phyloP scores from a whole-genome alignment of 2,329 filamentous ascomycete genomes.

The Hypoxylon sp. region DNA sequence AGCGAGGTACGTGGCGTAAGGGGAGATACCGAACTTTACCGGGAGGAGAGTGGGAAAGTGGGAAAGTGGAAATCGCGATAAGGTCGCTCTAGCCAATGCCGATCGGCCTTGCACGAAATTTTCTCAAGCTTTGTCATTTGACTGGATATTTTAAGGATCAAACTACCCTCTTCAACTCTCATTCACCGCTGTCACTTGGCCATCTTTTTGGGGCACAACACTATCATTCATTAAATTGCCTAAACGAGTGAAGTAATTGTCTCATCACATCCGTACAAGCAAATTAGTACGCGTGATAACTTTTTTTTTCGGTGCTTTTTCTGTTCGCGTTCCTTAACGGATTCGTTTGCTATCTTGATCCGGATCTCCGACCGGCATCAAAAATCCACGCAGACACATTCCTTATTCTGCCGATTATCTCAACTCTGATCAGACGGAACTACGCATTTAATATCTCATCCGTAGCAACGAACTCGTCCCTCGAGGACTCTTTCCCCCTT shows the following conservation, averaged over 20 bases:
- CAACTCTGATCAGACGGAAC: constrained; percentile 5
- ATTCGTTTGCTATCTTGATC: constrained; percentile 32
- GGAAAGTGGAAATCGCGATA: constrained; percentile 40
- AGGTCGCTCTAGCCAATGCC: constrained; percentile 33
- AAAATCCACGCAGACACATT: constrained; percentile 22
- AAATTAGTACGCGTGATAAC: constrained; percentile 23
- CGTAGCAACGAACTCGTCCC: constrained; percentile 1
- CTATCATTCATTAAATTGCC: constrained; percentile 18
- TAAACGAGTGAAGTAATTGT: constrained; percentile 9
- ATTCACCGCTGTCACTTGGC: constrained; percentile 14
- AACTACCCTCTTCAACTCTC: constrained; percentile 25
- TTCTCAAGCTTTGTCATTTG: constrained; percentile 37
- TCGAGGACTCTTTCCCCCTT: neutral
- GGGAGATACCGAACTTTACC: constrained; percentile 39
- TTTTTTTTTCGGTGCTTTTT: constrained; percentile 30
- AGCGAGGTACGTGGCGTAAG: constrained; percentile 17
- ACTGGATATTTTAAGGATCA: constrained; percentile 32
- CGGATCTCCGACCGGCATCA: constrained; percentile 46
- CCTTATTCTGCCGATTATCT: constrained; percentile 26
- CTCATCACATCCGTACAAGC: constrained; percentile 8
- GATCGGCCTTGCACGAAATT: constrained; percentile 43
- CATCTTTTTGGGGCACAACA: constrained; percentile 20
- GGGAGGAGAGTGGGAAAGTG: constrained; percentile 33
- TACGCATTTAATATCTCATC: constrained; percentile 26
- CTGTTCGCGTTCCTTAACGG: constrained; percentile 23